Base-by-base conservation (phyloP, 2,329 filamentous ascomycete genomes). In the Neoascochyta sp. region DNA sequence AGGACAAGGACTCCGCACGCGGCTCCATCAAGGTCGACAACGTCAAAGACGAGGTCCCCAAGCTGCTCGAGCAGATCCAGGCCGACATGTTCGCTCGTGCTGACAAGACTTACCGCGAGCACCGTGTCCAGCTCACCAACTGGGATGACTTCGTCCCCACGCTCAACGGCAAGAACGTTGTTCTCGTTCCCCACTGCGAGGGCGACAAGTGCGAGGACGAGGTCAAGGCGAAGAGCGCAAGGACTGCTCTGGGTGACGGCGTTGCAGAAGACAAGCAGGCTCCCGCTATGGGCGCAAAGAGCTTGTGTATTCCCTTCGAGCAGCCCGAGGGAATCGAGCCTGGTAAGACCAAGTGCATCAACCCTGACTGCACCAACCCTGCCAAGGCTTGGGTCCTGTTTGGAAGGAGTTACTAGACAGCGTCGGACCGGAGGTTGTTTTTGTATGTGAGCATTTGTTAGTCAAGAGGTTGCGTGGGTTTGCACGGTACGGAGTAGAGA, bases 361-460 rank as follows among this genome's bases (percentile, higher is more conserved):
- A 86, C 73, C 90, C 90, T 22, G 83, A 90, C 56, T 96, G 90
- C 68, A 71, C 72, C 39, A 73, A 71, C 43, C 68, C 79, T 28
- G 90, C 90, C 11, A 79, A 90, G 72, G 77, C 82, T 55, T 96
- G 86, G 83, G 85, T 86, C 64, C 83, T 95, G 81, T 96, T 95
- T 66, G 90, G 90, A 54, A 52, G 70, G 44, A 71, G 67, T 64
- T 62, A 62, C 28, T 62, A 60, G 45, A 26, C 9, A 20, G 8
- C 11, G 12, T 21, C 4, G 20, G 14, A 28, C 21, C 16, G 11
- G 15, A 9, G 12, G 20, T 24, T 32, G 24, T 19, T 28, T 30
- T 38, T 29, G 29, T 31, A 16, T 45, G 32, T 37, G 31, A 43
- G 41, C 36, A 43, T 52, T 49, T 49, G 37, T 35, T 26, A 37